Evolutionary conservation across 495 filamentous ascomycete species (phyloP), one percentile per base, ranked within the genome.

Genomic region (Clavariopsis aquatica): DNA sequence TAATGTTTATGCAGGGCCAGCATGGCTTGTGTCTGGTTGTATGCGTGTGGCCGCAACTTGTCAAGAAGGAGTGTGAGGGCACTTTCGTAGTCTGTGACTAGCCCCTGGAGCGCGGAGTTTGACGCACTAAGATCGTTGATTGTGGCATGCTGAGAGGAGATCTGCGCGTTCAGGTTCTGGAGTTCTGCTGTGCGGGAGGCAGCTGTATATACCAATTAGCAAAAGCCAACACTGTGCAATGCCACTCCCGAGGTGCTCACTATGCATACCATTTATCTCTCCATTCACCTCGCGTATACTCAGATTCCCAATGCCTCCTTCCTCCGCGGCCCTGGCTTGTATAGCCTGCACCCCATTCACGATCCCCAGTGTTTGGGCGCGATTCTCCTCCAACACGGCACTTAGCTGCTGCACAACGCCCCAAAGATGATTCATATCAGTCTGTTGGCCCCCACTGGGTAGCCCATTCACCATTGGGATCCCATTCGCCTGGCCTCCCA

Each of bases 341-440:
- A 87, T 78, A 51, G 85, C 83, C 60, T 85, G 82, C 5, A 85
- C 84, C 62, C 89, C 87, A 6, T 82, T 78, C 13, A 93, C 87
- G 57, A 96, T 88, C 43, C 84, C 85, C 63, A 87, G 85, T 8
- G 90, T 88, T 53, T 89, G 83, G 57, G 88, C 87, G 57, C 89
- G 84, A 73, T 94, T 96, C 45, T 88, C 84, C 69, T 87, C 86
- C 20, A 93, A 80, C 60, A 90, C 83, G 24, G 87, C 84, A 62
- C 87, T 90, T 66, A 96, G 78, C 72, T 93, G 88, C 60, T 92
- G 81, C 19, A 96, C 88, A 83, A 92, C 88, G 49, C 86, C 82
- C 73, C 91, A 92, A 46, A 96, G 83, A 73, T 90, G 87, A 71
- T 92, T 90, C 63, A 94, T 84, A 73, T 96, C 91, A 78, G 90